A percentile compares a stretch with the other conserved stretches of the same genome.
Evolutionary conservation across 1,284 basidiomycete species (phyloP).

Genomic region (Termitomyces sp.): DNA sequence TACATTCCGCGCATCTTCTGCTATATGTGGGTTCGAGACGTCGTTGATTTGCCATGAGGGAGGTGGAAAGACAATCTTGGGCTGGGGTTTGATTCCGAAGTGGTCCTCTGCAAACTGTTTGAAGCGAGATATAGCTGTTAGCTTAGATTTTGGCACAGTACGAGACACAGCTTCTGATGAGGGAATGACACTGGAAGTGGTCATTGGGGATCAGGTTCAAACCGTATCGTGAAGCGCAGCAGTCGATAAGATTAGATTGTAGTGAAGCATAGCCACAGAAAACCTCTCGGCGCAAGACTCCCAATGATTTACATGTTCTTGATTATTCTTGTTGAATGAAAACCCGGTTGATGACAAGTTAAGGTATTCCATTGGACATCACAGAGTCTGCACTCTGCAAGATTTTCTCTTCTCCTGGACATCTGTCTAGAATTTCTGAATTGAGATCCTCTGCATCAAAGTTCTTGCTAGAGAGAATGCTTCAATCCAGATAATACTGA

Average conservation of each 20-base stretch:
- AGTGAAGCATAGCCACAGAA: not conserved
- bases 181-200: not conserved
- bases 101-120: conserved; percentile 25
- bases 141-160: conserved; percentile 28
- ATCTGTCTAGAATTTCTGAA: too few species aligned
- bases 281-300: too few species aligned
- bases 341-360: too few species aligned
- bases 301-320: too few species aligned
- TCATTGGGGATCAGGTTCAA: not conserved
- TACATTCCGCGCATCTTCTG: not conserved
- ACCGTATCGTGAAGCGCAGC: not conserved
- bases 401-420: too few species aligned
- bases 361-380: too few species aligned
- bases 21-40: not conserved
- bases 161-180: not conserved
- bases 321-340: too few species aligned
- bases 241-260: conserved; percentile 5
- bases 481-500: too few species aligned
- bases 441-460: too few species aligned
- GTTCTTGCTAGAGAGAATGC: too few species aligned
- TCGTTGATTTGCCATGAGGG: conserved; percentile 37
- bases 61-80: conserved; percentile 32
- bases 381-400: too few species aligned
- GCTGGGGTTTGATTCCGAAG: conserved; percentile 19
- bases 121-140: conserved; percentile 31